phyloP scores from a whole-genome alignment of 1,284 basidiomycete genomes.

The Ustilago crameri region DNA sequence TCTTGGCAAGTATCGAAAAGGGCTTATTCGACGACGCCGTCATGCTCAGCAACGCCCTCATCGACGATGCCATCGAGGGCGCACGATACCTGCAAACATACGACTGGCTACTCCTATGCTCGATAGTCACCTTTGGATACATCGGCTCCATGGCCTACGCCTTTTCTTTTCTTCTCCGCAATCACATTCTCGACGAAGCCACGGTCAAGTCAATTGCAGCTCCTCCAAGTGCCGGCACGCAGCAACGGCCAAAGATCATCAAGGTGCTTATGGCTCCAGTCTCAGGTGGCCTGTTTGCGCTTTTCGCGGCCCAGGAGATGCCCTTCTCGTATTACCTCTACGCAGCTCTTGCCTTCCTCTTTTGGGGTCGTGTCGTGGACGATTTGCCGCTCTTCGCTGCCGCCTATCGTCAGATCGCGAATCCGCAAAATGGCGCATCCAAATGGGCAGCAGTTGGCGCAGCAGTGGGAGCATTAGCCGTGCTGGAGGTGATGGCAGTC shows the following conservation, averaged over 20 bases:
- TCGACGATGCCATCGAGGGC: slow-evolving; percentile 75
- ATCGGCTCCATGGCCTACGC: slow-evolving; percentile 76
- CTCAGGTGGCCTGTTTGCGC: slow-evolving; percentile 51
- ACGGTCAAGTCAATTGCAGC: not conserved
- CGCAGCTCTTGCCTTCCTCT: slow-evolving; percentile 78
- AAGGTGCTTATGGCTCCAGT: slow-evolving; percentile 27
- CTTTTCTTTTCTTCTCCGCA: slow-evolving; percentile 58
- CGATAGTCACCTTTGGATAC: slow-evolving; percentile 79
- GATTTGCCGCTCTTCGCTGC: slow-evolving; percentile 33
- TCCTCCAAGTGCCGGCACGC: not conserved
- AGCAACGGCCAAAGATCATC: slow-evolving; percentile 7
- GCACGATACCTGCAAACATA: slow-evolving; percentile 86
- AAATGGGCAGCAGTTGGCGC: slow-evolving; percentile 1
- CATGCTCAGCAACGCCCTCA: slow-evolving; percentile 72
- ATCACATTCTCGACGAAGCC: slow-evolving; percentile 39
- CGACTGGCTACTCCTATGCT: slow-evolving; percentile 79
- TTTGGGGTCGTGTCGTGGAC: slow-evolving; percentile 70
- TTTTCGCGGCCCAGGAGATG: slow-evolving; percentile 76
- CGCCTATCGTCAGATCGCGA: slow-evolving; percentile 8
- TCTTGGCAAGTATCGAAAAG: slow-evolving; percentile 67
- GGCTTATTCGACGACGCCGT: slow-evolving; percentile 73
- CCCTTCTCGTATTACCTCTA: slow-evolving; percentile 83
- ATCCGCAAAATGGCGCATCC: slow-evolving; percentile 1
- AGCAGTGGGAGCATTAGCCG: slow-evolving; percentile 17
- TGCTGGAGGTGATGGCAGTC: slow-evolving; percentile 77